A percentile compares a stretch with the other conserved stretches of the same genome.
Conservation (phyloP, 169 alveolate genomes). For the Babesia ovis region DNA sequence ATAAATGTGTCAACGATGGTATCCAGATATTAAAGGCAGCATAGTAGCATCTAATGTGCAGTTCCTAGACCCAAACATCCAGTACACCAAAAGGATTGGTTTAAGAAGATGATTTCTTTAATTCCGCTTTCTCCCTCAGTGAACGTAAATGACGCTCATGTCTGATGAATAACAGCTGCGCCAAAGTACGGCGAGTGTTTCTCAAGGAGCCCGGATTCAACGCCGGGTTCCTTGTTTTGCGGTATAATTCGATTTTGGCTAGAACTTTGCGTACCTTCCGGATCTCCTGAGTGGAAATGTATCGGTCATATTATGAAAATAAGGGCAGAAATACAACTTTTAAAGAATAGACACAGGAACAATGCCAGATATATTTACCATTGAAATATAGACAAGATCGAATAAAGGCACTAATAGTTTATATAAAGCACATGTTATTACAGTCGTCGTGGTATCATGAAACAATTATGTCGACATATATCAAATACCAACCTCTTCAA, state of each 20-base stretch:
- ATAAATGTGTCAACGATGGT: not conserved
- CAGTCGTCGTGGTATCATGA: too few relatives aligned
- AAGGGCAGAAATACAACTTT: too few relatives aligned
- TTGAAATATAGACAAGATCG: too few relatives aligned
- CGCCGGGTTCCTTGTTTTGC: conserved; percentile 52
- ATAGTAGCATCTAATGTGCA: not conserved
- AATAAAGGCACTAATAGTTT: not conserved
- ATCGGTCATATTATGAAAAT: too few relatives aligned
- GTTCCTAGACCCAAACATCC: conserved; percentile 1
- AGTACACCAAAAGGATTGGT: not conserved
- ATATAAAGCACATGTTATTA: not conserved
- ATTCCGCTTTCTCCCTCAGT: conserved; percentile 30
- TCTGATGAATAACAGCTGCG: conserved; percentile 54
- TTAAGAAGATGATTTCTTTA: not conserved
- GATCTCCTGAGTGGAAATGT: conserved; percentile 46
- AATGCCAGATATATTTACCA: not conserved
- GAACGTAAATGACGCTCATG: conserved; percentile 66
- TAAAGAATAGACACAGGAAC: not conserved
- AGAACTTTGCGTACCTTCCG: conserved; percentile 60
- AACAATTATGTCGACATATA: too few relatives aligned
- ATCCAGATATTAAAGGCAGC: not conserved
- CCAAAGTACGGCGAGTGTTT: conserved; percentile 59
- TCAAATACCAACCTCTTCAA: conserved; percentile 41
- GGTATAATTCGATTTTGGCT: conserved; percentile 49
- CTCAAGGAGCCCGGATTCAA: conserved; percentile 52